Percentiles rank a stretch among this genome's conserved stretches.
Conservation (phyloP, 2,329 filamentous ascomycete species). For the Hawksworthiomyces lignivorus region DNA sequence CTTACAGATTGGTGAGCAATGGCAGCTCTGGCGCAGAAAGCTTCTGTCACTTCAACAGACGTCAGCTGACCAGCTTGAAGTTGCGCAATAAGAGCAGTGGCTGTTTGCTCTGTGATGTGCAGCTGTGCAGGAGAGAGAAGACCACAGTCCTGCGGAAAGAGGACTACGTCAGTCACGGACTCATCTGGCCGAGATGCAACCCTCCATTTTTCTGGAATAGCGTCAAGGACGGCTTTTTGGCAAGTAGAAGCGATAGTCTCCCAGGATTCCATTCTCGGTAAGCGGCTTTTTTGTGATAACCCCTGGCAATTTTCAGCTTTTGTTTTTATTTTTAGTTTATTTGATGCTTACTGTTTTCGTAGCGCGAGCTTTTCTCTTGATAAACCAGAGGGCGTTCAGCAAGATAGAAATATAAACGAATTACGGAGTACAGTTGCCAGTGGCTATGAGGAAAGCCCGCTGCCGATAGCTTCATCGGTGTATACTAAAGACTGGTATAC, state of each 20-base stretch:
- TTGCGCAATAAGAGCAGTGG: conserved; percentile 1
- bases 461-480: too few species aligned
- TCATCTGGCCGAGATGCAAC: not conserved
- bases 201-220: conserved; percentile 4
- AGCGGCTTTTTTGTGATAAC: not conserved
- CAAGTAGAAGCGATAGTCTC: not conserved
- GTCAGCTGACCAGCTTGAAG: conserved; percentile 6
- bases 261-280: not conserved
- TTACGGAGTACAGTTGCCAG: too few species aligned
- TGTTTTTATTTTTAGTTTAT: too few species aligned
- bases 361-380: too few species aligned
- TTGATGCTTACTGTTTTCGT: too few species aligned
- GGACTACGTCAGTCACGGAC: conserved; percentile 3
- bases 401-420: too few species aligned
- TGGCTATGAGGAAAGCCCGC: not conserved
- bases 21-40: conserved; percentile 8
- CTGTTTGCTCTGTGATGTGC: conserved; percentile 8
- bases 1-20: conserved; percentile 9
- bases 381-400: too few species aligned
- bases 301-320: too few species aligned
- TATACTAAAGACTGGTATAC: too few species aligned
- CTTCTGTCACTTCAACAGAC: conserved; percentile 4
- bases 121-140: conserved; percentile 8
- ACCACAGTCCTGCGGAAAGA: conserved; percentile 4
- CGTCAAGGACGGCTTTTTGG: not conserved